Percentiles rank a stretch among this genome's conserved stretches.
Evolutionary conservation across 148 eudicot species (phyloP).

Genomic region (Pouteria glomerata): DNA sequence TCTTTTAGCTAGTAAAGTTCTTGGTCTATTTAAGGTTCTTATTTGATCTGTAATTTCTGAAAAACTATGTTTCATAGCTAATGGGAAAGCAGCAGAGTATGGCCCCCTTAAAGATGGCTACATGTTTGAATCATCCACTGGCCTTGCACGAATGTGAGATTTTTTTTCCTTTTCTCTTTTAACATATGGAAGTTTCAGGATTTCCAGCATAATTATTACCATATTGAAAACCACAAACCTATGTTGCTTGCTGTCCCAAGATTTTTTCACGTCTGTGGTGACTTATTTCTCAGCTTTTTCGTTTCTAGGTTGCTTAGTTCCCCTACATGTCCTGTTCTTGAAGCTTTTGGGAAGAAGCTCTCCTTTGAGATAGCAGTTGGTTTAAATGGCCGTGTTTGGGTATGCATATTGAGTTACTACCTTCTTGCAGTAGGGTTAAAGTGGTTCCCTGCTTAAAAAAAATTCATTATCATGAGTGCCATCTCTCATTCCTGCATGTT

Average conservation of each 20-base stretch:
- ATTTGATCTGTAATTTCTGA: slow-evolving; percentile 9
- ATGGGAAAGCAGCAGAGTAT: slow-evolving; percentile 85
- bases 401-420: slow-evolving; percentile 26
- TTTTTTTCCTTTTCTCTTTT: slow-evolving; percentile 12
- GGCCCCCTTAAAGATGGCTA: slow-evolving; percentile 90
- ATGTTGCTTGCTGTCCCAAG: not conserved
- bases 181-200: not conserved
- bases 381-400: slow-evolving; percentile 95
- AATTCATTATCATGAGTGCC: not conserved
- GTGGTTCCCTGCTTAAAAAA: not conserved
- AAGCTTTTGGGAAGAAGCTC: slow-evolving; percentile 83
- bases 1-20: not conserved
- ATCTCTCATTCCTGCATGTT: not conserved
- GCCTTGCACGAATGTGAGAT: slow-evolving; percentile 83
- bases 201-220: not conserved
- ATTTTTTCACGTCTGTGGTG: not conserved
- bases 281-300: not conserved
- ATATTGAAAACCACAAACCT: not conserved
- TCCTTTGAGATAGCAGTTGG: slow-evolving; percentile 94
- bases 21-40: not conserved
- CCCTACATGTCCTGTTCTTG: slow-evolving; percentile 84
- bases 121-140: slow-evolving; percentile 87
- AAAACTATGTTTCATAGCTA: slow-evolving; percentile 33
- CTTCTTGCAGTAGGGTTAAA: slow-evolving; percentile 3
- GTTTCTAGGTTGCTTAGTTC: slow-evolving; percentile 65